These are phyloP conservation scores for Metarhizium humberi DNA, from an alignment of 2,329 filamentous ascomycete species.

Conservation along the genomic window DNA sequence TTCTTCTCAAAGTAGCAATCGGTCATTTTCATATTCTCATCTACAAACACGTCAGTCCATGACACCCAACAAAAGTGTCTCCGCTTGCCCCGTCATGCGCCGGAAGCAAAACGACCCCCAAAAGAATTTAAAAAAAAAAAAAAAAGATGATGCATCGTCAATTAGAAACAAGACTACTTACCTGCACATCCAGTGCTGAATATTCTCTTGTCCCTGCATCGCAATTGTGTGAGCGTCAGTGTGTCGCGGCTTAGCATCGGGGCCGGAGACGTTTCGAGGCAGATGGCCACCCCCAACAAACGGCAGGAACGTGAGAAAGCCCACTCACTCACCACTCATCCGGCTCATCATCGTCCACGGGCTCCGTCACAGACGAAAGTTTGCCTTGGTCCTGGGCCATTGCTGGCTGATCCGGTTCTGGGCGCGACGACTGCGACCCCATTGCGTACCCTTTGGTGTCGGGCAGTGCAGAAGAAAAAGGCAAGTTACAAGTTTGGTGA, in stretches of 20 bases:
- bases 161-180: slow-evolving; percentile 28
- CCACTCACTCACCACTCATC: slow-evolving; percentile 83
- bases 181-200: slow-evolving; percentile 92
- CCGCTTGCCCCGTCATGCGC: neutral
- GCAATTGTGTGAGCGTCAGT: slow-evolving; percentile 4
- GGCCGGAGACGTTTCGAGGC: slow-evolving; percentile 4
- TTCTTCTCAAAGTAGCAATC: slow-evolving; percentile 95
- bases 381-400: slow-evolving; percentile 46
- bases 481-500: neutral
- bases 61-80: neutral
- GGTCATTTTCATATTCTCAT: slow-evolving; percentile 81
- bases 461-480: neutral
- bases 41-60: slow-evolving; percentile 32
- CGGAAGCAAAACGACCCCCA: neutral
- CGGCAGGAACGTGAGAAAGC: neutral
- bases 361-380: slow-evolving; percentile 25
- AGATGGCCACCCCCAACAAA: too few relatives aligned
- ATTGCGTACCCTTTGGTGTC: slow-evolving; percentile 1
- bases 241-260: slow-evolving; percentile 14
- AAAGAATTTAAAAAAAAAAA: neutral
- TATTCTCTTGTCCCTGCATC: slow-evolving; percentile 85
- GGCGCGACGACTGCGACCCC: slow-evolving; percentile 7
- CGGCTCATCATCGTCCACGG: slow-evolving; percentile 60
- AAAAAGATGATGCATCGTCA: neutral
- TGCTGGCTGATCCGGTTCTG: neutral